Evolutionary conservation across 2,329 filamentous ascomycete genomes (phyloP).

Genomic region (Colletotrichum plurivorum): DNA sequence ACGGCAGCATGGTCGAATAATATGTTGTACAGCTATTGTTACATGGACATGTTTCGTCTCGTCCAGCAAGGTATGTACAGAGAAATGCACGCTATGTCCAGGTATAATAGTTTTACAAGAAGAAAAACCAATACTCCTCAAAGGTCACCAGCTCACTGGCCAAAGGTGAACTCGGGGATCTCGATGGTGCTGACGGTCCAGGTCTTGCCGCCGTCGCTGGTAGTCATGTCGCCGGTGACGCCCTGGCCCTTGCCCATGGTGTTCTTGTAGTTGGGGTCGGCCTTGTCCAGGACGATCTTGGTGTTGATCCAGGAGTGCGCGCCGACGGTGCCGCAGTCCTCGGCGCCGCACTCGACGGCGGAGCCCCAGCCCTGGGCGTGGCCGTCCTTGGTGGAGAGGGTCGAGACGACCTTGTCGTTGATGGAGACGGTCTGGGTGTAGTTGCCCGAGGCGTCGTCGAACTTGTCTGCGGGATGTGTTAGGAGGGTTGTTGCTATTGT

Average conservation of each 20-base stretch:
- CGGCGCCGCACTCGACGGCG: constrained; percentile 74
- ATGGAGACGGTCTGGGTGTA: constrained; percentile 38
- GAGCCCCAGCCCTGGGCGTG: constrained; percentile 59
- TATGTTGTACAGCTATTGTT: constrained; percentile 14
- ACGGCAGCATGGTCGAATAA: not conserved
- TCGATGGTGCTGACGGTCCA: constrained; percentile 32
- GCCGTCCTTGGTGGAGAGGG: constrained; percentile 59
- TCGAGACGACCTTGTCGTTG: constrained; percentile 51
- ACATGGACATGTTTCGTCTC: constrained; percentile 1
- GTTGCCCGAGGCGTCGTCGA: constrained; percentile 31
- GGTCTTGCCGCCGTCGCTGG: constrained; percentile 35
- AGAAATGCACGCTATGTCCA: constrained; percentile 17
- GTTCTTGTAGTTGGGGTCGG: constrained; percentile 34
- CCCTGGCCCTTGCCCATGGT: constrained; percentile 35
- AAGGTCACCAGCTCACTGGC: constrained; percentile 5
- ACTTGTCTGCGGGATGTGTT: constrained; percentile 20
- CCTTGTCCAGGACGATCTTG: constrained; percentile 36
- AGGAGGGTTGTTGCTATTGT: no score
- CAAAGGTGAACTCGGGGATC: constrained; percentile 34
- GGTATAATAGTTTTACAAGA: constrained; percentile 11
- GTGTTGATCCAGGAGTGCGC: constrained; percentile 39
- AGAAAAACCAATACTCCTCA: not conserved
- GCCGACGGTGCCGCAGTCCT: constrained; percentile 75
- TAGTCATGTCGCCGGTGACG: constrained; percentile 34
- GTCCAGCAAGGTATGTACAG: constrained; percentile 1